Conservation (phyloP, 2,329 filamentous ascomycete genomes). For the Diaporthe destruens region DNA sequence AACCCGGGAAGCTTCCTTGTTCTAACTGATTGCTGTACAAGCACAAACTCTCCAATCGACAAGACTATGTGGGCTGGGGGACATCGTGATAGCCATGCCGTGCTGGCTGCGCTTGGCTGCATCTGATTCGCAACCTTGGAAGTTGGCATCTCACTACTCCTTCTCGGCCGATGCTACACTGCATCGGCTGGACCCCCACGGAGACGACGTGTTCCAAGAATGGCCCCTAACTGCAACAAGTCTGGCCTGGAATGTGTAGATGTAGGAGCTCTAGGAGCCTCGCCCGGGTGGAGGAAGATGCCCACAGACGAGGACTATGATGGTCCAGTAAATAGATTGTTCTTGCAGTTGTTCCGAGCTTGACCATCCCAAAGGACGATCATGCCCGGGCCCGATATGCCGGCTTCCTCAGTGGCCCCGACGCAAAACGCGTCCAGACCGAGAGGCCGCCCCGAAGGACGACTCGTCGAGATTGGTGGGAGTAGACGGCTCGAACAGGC, state of each 20-base stretch:
- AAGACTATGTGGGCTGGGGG: slow-evolving; percentile 8
- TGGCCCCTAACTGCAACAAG: background rate
- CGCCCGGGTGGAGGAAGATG: slow-evolving; percentile 47
- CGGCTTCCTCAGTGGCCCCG: slow-evolving; percentile 46
- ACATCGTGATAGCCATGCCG: background rate
- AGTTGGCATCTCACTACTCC: background rate
- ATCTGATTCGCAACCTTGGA: background rate
- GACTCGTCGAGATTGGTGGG: slow-evolving; percentile 44
- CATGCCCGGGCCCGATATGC: slow-evolving; percentile 42
- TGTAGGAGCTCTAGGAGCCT: slow-evolving; percentile 52
- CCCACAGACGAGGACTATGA: slow-evolving; percentile 52
- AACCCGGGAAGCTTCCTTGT: slow-evolving; percentile 2
- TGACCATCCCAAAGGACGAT: slow-evolving; percentile 17
- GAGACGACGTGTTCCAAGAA: background rate
- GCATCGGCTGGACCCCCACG: background rate
- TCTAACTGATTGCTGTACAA: background rate
- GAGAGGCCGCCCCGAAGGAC: slow-evolving; percentile 47
- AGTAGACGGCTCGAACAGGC: slow-evolving; percentile 42
- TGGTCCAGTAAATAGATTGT: slow-evolving; percentile 47
- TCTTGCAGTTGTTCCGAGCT: slow-evolving; percentile 47
- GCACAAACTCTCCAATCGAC: background rate
- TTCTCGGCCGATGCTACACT: background rate
- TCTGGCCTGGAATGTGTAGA: slow-evolving; percentile 44
- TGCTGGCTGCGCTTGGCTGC: background rate
- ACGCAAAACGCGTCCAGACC: slow-evolving; percentile 49